These are phyloP conservation scores for Neurospora discreta DNA, from an alignment of 495 filamentous ascomycete genomes.

Conservation along the genomic window DNA sequence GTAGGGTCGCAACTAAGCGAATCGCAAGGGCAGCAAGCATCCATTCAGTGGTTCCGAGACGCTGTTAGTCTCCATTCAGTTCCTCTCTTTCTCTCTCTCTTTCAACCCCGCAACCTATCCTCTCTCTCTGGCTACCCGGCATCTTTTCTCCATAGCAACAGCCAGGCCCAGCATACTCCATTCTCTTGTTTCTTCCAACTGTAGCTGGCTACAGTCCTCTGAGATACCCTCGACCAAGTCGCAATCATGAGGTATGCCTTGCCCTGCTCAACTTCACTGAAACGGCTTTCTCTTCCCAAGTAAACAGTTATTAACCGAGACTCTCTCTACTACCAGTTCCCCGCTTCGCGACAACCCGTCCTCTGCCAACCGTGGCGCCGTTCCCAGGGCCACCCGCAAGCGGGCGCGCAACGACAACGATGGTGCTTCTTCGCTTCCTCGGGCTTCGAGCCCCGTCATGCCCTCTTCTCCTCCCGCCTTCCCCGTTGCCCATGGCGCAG, in stretches of 20 bases:
- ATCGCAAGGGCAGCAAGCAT: neutral
- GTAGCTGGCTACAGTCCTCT: neutral
- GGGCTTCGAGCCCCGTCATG: constrained; percentile 44
- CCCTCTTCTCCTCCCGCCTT: constrained; percentile 41
- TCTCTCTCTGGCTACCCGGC: neutral
- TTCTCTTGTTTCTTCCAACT: neutral
- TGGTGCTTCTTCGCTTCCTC: constrained; percentile 52
- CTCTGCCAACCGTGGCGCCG: constrained; percentile 71
- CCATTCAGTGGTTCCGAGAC: neutral
- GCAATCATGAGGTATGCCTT: constrained; percentile 29
- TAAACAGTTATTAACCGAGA: constrained; percentile 3
- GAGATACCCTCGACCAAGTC: neutral
- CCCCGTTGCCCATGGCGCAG: constrained; percentile 39
- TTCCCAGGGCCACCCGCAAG: constrained; percentile 57
- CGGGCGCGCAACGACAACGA: constrained; percentile 66
- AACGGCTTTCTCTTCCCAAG: neutral
- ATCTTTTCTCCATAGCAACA: constrained; percentile 1
- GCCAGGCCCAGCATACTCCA: constrained; percentile 1
- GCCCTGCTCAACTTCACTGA: neutral
- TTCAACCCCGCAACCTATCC: constrained; percentile 4
- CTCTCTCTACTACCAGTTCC: constrained; percentile 38
- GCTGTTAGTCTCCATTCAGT: neutral
- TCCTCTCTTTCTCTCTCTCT: neutral
- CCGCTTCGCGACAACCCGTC: constrained; percentile 75
- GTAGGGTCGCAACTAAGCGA: neutral